phyloP scores from a whole-genome alignment of 2,329 filamentous ascomycete genomes.

The Dothistroma pini region DNA sequence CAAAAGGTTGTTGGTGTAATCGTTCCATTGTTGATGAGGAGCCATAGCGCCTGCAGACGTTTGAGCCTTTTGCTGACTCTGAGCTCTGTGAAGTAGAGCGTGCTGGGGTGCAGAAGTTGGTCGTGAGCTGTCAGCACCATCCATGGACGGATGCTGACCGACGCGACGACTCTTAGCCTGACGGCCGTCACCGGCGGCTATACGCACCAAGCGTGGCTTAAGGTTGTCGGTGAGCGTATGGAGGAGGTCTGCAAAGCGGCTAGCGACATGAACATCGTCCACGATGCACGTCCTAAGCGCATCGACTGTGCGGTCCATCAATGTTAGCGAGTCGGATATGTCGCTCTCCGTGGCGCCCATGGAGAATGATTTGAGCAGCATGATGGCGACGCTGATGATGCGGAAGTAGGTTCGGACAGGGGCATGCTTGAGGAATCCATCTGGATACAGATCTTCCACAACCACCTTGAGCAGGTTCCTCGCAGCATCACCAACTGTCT shows the following conservation, averaged over 20 bases:
- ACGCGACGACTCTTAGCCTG: constrained; percentile 23
- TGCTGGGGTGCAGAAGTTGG: constrained; percentile 3
- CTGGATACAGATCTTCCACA: constrained; percentile 69
- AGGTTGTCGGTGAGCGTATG: constrained; percentile 72
- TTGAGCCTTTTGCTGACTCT: constrained; percentile 21
- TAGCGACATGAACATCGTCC: constrained; percentile 81
- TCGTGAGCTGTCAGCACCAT: background rate
- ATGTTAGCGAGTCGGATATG: constrained; percentile 67
- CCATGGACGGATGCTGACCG: constrained; percentile 15
- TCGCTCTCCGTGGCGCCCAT: constrained; percentile 75
- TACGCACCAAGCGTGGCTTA: constrained; percentile 64
- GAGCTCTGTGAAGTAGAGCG: constrained; percentile 1
- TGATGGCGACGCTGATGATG: constrained; percentile 82
- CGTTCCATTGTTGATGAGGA: constrained; percentile 25
- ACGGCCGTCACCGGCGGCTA: constrained; percentile 45
- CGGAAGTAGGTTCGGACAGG: constrained; percentile 82
- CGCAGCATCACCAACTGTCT: constrained; percentile 71
- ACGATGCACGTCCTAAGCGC: constrained; percentile 75
- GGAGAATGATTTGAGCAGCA: constrained; percentile 78
- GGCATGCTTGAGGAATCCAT: constrained; percentile 74
- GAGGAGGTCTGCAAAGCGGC: constrained; percentile 77
- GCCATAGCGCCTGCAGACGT: constrained; percentile 14
- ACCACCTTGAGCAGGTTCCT: constrained; percentile 74
- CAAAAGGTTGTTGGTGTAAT: constrained; percentile 11
- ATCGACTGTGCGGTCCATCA: constrained; percentile 72